Evolutionary conservation across 495 filamentous ascomycete species (phyloP), one percentile per base, ranked within the genome.

Genomic region (Aspergillus nidulans): DNA sequence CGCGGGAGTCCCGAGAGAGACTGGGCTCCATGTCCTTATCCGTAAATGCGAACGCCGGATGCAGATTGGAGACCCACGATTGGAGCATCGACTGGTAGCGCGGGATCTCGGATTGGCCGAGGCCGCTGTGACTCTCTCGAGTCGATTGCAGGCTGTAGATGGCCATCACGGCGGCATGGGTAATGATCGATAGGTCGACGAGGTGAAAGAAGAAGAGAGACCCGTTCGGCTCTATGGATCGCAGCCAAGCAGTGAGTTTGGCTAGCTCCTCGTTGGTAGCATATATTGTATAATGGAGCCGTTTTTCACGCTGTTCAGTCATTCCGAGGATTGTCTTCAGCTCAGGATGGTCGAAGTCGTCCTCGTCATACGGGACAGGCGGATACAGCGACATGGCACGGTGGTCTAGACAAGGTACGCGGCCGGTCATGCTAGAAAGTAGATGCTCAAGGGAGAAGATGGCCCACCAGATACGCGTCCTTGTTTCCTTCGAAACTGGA

Each of bases 381-480:
- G 79, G 1, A 75, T 75, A 32, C 76, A 78, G 57, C 76, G 81
- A 43, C 10, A 23, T 23, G 60, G 78, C 73, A 24, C 60, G 64
- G 38, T 77, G 68, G 13, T 69, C 65, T 32, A 81, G 75, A 43
- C 72, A 75, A 16, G 74, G 75, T 2, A 81, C 76, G 21, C 83
- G 76, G 2, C 84, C 84, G 13, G 80, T 85, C 66, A 83, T 82
- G 26, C 76, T 69, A 48, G 72, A 74, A 13, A 86, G 68, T 13
- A 73, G 53, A 18, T 77, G 74, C 51, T 86, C 84, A 25, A 85
- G 56, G n/a, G 70, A 72, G 56, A 80, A 83, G 5, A 86, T 50
- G 5, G 81, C 76, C 77, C 81, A 83, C 80, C 80, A 84, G 19
- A 83, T 63, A 8, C 78, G 78, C 46, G 75, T 69, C 21, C 81